Percentiles rank a stretch among this genome's conserved stretches.
Conservation (phyloP, 176 grass and related monocot genomes). For the Musa itinerans region DNA sequence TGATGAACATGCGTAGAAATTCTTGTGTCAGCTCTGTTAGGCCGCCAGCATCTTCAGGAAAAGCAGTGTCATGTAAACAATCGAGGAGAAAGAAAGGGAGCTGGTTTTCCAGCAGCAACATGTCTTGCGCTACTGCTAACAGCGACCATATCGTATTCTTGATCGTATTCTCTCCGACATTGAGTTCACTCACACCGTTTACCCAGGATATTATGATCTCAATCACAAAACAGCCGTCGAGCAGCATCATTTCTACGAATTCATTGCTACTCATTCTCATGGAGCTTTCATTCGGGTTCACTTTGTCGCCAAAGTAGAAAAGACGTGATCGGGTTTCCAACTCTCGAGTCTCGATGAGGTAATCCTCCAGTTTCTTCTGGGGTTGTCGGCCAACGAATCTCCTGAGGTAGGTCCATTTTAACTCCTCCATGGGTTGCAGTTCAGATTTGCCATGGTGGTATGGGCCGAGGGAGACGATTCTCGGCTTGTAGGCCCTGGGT, state of each 20-base stretch:
- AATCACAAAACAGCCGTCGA: background rate
- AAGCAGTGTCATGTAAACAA: background rate
- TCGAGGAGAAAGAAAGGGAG: slow-evolving; percentile 25
- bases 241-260: slow-evolving; percentile 6
- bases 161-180: background rate
- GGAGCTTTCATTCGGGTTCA: background rate
- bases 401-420: background rate
- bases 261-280: background rate
- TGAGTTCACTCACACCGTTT: background rate
- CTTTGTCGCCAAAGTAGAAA: background rate
- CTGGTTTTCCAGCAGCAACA: slow-evolving; percentile 36
- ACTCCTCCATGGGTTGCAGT: background rate
- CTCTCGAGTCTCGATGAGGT: background rate
- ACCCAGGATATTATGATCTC: background rate
- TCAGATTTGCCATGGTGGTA: slow-evolving; percentile 11
- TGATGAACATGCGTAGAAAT: background rate
- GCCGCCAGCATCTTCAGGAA: background rate
- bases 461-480: slow-evolving; percentile 14
- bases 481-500: background rate
- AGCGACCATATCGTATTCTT: slow-evolving; percentile 5
- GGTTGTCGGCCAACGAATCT: background rate
- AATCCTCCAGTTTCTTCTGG: background rate
- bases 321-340: background rate
- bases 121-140: slow-evolving; percentile 24
- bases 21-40: background rate